Base-by-base conservation (phyloP, 768 basidiomycete genomes). In the Tephrocybe sp. region DNA sequence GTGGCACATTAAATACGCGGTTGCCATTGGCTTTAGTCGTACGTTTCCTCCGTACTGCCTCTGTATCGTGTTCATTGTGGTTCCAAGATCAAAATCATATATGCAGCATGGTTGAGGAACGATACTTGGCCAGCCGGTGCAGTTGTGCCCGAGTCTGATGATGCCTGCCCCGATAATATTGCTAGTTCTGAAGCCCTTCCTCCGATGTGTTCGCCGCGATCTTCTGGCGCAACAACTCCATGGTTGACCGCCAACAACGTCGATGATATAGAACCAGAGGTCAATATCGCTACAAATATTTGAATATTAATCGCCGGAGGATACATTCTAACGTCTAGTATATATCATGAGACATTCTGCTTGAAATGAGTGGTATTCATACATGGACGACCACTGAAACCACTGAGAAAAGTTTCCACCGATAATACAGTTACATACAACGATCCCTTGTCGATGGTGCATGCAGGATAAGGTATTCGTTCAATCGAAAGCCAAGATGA, bases 51-150 rank as follows among this genome's bases (percentile, higher is more conserved):
- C 35, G 32, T 17, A 20, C 49, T 45, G 35, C 49, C 45, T 49
- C 45, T 49, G 34, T 49, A 35, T 16, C 19, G 19, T 45, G 45
- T 57, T 61, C 48, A 63, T 60, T 44, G 38, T 30, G 49, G 42
- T 49, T 43, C 12, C 19, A 66, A 92, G 89, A 78, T 89, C 60
- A 85, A 85, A 61, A 74, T 92, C 52, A 66, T 89, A 39, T 79
- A 87, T 59, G 78, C 84, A 31, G 83, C 84, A 32, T 92, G 89
- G 89, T 65, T 87, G 40, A 80, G 80, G 45, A 88, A 92, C 53
- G 74, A 80, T 43, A 89, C 85, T 39, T 92, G 89, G 89, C 89
- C 89, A 16, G 67, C 69, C 34, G 83, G 79, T 14, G 72, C 78
- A 33, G 66, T 72, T 3, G 85, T 69, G n/a, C 85, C 81, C 8